A percentile compares a stretch with the other conserved stretches of the same genome.
Conservation (phyloP, 768 basidiomycete species). For the Exidia glandulosa region DNA sequence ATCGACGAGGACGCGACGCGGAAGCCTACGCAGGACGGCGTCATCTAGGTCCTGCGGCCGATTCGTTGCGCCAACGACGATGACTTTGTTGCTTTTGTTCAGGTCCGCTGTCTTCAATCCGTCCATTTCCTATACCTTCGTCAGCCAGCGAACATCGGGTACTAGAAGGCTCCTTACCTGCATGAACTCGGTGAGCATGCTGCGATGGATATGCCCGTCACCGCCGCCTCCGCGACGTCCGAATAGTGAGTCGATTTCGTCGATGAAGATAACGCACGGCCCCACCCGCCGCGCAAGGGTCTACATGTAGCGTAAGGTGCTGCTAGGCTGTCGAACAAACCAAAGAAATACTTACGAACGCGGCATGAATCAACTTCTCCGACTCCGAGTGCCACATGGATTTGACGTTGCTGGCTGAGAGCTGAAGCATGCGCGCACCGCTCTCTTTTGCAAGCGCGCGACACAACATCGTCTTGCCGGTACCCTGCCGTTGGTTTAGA, state of each 20-base stretch:
- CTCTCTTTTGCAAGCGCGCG: not conserved
- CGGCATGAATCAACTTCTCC: not conserved
- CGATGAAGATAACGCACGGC: not conserved
- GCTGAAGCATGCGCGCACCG: not conserved
- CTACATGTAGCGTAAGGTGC: not conserved
- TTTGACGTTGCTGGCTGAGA: not conserved
- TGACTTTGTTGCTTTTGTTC: constrained; percentile 19
- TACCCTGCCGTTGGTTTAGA: not conserved
- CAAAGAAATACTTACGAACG: not conserved
- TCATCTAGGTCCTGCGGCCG: constrained; percentile 16
- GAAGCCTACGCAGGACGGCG: constrained; percentile 22
- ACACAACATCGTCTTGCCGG: not conserved
- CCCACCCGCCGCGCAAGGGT: not conserved
- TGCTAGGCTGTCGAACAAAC: not conserved
- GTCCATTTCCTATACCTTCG: constrained; percentile 19
- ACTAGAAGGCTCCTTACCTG: not conserved
- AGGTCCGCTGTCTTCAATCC: constrained; percentile 12
- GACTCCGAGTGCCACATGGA: not conserved
- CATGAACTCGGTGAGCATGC: not conserved
- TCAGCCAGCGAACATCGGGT: not conserved
- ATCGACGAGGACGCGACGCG: constrained; percentile 22
- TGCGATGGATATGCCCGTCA: not conserved
- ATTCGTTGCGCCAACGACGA: constrained; percentile 25
- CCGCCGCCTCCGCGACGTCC: not conserved
- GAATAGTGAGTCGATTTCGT: not conserved